Percentiles rank a stretch among this genome's conserved stretches.
These are phyloP conservation scores for Endoconidiophora polonica DNA, from an alignment of 2,329 filamentous ascomycete species.

Conservation along the genomic window DNA sequence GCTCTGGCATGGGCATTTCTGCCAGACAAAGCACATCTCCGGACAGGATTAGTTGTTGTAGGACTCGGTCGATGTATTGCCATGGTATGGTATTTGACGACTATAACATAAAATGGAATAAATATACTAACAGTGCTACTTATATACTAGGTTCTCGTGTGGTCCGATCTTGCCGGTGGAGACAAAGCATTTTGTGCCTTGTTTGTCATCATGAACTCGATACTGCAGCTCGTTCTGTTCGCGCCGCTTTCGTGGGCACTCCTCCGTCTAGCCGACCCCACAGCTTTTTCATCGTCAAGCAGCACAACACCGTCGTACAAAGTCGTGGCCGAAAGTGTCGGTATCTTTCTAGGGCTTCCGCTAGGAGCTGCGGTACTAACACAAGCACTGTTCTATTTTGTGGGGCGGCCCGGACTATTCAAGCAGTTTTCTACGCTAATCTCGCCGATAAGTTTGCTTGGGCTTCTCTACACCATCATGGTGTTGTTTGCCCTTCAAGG, in stretches of 20 bases:
- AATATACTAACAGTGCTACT: slow-evolving; percentile 4
- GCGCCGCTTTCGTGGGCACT: slow-evolving; percentile 53
- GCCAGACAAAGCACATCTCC: slow-evolving; percentile 38
- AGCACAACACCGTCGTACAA: slow-evolving; percentile 44
- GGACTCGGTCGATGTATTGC: slow-evolving; percentile 76
- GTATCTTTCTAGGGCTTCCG: slow-evolving; percentile 71
- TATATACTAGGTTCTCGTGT: slow-evolving; percentile 37
- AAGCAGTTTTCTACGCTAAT: slow-evolving; percentile 56
- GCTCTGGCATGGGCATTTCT: slow-evolving; percentile 52
- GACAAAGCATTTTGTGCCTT: slow-evolving; percentile 72
- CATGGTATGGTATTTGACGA: slow-evolving; percentile 40
- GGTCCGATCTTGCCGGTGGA: slow-evolving; percentile 54
- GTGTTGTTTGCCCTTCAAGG: slow-evolving; percentile 77
- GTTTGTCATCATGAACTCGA: slow-evolving; percentile 57
- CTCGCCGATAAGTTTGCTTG: slow-evolving; percentile 62
- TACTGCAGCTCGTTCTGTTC: slow-evolving; percentile 59
- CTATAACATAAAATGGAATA: neutral
- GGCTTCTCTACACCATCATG: slow-evolving; percentile 72
- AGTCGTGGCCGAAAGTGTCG: slow-evolving; percentile 62
- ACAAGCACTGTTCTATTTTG: slow-evolving; percentile 21
- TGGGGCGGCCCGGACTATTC: slow-evolving; percentile 22
- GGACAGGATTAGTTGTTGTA: slow-evolving; percentile 61
- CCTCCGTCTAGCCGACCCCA: slow-evolving; percentile 28
- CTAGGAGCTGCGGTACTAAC: slow-evolving; percentile 66
- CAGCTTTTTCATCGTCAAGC: neutral